A percentile compares a stretch with the other conserved stretches of the same genome.
These are phyloP conservation scores for Kalmanozyma brasiliensis DNA, from an alignment of 1,284 basidiomycete genomes.

Conservation along the genomic window DNA sequence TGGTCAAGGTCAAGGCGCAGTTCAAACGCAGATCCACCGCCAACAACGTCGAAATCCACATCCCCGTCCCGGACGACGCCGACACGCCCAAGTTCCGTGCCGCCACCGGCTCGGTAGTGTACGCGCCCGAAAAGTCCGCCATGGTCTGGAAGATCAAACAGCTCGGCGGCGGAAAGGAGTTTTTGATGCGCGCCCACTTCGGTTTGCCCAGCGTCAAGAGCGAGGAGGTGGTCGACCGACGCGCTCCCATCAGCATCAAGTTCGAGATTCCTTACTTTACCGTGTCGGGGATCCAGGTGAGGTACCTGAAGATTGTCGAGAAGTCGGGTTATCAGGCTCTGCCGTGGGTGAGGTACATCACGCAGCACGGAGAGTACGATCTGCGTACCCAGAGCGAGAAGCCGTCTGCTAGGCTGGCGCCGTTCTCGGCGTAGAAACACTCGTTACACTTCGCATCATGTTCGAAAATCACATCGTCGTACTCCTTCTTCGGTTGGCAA, in stretches of 20 bases:
- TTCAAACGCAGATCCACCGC: slow-evolving; percentile 96
- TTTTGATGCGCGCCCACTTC: slow-evolving; percentile 67
- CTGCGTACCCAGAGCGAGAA: slow-evolving; percentile 67
- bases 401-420: slow-evolving; percentile 56
- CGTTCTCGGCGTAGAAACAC: slow-evolving; percentile 43
- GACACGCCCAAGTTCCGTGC: slow-evolving; percentile 90
- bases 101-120: slow-evolving; percentile 63
- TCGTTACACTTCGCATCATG: too few relatives aligned
- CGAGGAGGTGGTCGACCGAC: slow-evolving; percentile 82
- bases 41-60: slow-evolving; percentile 98
- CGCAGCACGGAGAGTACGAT: slow-evolving; percentile 91
- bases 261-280: slow-evolving; percentile 99
- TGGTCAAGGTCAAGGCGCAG: slow-evolving; percentile 97
- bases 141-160: slow-evolving; percentile 69
- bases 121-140: slow-evolving; percentile 66
- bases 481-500: too few relatives aligned
- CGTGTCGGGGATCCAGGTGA: slow-evolving; percentile 89
- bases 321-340: slow-evolving; percentile 90
- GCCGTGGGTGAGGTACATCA: slow-evolving; percentile 78
- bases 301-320: slow-evolving; percentile 97
- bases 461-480: too few relatives aligned
- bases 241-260: slow-evolving; percentile 93
- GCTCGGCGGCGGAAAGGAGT: slow-evolving; percentile 66
- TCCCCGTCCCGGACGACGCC: slow-evolving; percentile 97
- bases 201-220: slow-evolving; percentile 67